Percentiles rank a stretch among this genome's conserved stretches.
phyloP scores from a whole-genome alignment of 2,329 filamentous ascomycete species.

The Colletotrichum godetiae region DNA sequence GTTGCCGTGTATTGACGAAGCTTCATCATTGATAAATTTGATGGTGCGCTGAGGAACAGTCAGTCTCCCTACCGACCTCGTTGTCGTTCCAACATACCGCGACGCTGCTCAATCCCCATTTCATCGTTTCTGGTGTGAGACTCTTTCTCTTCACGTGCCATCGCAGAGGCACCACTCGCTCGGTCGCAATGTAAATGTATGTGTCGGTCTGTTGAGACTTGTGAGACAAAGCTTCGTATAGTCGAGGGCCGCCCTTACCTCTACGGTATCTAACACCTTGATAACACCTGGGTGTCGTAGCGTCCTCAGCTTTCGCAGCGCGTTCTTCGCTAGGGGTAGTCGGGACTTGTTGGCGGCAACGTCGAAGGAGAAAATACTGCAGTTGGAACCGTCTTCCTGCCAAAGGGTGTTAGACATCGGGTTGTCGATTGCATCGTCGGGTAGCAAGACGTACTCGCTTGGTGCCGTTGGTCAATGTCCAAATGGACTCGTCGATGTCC shows the following conservation, averaged over 20 bases:
- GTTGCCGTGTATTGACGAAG: constrained; percentile 89
- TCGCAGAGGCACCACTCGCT: constrained; percentile 85
- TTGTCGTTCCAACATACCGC: constrained; percentile 65
- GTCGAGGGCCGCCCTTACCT: constrained; percentile 64
- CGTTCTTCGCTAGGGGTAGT: constrained; percentile 90
- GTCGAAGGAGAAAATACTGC: constrained; percentile 98
- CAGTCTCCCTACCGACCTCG: neutral
- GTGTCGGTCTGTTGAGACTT: constrained; percentile 77
- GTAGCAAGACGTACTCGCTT: constrained; percentile 73
- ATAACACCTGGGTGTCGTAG: constrained; percentile 94
- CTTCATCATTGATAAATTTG: constrained; percentile 96
- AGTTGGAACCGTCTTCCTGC: constrained; percentile 92
- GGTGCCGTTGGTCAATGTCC: constrained; percentile 95
- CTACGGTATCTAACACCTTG: constrained; percentile 92
- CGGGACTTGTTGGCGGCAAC: constrained; percentile 82
- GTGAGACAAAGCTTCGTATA: constrained; percentile 37
- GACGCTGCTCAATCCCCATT: constrained; percentile 92
- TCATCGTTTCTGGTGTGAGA: constrained; percentile 89
- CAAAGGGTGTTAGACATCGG: neutral
- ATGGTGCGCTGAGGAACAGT: constrained; percentile 75
- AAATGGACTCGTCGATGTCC: constrained; percentile 92
- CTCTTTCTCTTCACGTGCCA: constrained; percentile 94
- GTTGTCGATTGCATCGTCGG: neutral
- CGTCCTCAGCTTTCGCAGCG: constrained; percentile 91
- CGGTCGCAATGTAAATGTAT: constrained; percentile 96